These are phyloP conservation scores for Rubus parviflorus DNA, from an alignment of 306 rosid species.

Conservation along the genomic window DNA sequence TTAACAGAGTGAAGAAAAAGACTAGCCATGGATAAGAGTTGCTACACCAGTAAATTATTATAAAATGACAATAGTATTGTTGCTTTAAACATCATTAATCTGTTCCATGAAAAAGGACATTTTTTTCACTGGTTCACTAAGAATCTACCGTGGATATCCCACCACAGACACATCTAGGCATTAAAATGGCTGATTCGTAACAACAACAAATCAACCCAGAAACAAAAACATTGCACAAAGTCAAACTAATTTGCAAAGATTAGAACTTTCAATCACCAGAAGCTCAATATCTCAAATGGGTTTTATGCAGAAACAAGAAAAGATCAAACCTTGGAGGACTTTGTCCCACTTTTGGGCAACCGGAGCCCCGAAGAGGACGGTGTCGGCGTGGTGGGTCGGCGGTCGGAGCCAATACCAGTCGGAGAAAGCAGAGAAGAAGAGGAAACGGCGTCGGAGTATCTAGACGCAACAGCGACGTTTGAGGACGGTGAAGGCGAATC, in stretches of 20 bases:
- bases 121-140: slow-evolving; percentile 15
- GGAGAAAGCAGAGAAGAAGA: slow-evolving; percentile 34
- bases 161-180: slow-evolving; percentile 2
- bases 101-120: slow-evolving; percentile 2
- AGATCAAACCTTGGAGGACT: slow-evolving; percentile 72
- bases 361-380: slow-evolving; percentile 61
- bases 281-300: slow-evolving; percentile 23
- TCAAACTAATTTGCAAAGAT: not conserved
- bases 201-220: not conserved
- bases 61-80: not conserved
- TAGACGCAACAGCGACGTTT: slow-evolving; percentile 17
- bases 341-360: slow-evolving; percentile 51
- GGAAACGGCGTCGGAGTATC: slow-evolving; percentile 38
- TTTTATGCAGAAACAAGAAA: not conserved
- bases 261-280: not conserved
- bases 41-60: slow-evolving; percentile 4
- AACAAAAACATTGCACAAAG: slow-evolving; percentile 1
- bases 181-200: slow-evolving; percentile 5
- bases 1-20: slow-evolving; percentile 13
- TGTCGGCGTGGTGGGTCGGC: slow-evolving; percentile 49
- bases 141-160: slow-evolving; percentile 53
- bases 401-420: slow-evolving; percentile 31
- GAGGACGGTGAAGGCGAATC: slow-evolving; percentile 39
- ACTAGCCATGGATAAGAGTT: slow-evolving; percentile 11
- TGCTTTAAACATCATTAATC: not conserved